Percentiles rank a stretch among this genome's conserved stretches.
phyloP scores from a whole-genome alignment of 1,139 yeast species.

The Sugiyamaella neomexicana region DNA sequence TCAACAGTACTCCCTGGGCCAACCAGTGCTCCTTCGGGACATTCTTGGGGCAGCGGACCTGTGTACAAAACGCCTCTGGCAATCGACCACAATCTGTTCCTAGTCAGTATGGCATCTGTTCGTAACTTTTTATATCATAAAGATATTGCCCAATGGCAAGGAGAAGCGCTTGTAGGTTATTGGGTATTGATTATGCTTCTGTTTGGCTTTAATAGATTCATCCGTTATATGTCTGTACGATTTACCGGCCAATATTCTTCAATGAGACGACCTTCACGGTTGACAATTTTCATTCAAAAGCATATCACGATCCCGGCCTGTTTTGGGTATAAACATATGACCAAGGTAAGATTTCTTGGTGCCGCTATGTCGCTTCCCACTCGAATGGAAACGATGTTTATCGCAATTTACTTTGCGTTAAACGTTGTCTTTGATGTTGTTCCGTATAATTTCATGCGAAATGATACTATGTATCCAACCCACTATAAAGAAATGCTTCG shows the following conservation, averaged over 20 bases:
- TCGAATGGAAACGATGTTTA: slow-evolving; percentile 56
- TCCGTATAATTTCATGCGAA: slow-evolving; percentile 46
- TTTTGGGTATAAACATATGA: slow-evolving; percentile 39
- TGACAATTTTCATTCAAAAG: slow-evolving; percentile 31
- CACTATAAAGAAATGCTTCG: slow-evolving; percentile 46
- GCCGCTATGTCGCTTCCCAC: slow-evolving; percentile 53
- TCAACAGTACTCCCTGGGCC: slow-evolving; percentile 17
- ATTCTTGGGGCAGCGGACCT: slow-evolving; percentile 6
- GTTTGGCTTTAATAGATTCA: slow-evolving; percentile 25
- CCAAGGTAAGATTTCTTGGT: slow-evolving; percentile 28
- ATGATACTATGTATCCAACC: slow-evolving; percentile 45
- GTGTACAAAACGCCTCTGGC: slow-evolving; percentile 19
- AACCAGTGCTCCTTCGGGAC: slow-evolving; percentile 12
- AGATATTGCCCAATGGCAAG: slow-evolving; percentile 39
- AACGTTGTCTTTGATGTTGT: slow-evolving; percentile 47
- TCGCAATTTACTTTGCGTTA: slow-evolving; percentile 50
- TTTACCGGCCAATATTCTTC: slow-evolving; percentile 32
- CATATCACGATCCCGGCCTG: slow-evolving; percentile 38
- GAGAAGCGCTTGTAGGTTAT: slow-evolving; percentile 37
- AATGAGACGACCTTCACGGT: slow-evolving; percentile 30
- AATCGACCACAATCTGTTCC: slow-evolving; percentile 19
- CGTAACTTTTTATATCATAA: slow-evolving; percentile 35
- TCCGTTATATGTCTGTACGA: slow-evolving; percentile 28
- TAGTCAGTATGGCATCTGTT: slow-evolving; percentile 23
- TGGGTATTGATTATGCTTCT: slow-evolving; percentile 40